phyloP scores from a whole-genome alignment of 352 stramenopile genomes.

The Globisporangium cederbergense region DNA sequence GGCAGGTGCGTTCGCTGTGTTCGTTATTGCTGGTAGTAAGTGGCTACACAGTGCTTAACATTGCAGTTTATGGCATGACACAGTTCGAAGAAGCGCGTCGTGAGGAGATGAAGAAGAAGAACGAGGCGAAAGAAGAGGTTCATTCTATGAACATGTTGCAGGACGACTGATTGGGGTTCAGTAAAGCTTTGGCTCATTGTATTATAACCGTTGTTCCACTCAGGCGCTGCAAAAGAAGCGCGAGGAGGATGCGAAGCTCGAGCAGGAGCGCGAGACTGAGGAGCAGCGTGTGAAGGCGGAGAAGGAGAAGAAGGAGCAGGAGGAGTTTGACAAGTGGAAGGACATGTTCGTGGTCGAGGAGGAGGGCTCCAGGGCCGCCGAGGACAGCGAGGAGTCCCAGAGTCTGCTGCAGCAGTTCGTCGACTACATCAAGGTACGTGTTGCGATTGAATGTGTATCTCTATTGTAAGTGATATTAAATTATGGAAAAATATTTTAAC shows the following conservation, averaged over 20 bases:
- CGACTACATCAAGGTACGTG: slow-evolving; percentile 56
- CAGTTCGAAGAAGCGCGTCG: slow-evolving; percentile 72
- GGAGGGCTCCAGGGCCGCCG: slow-evolving; percentile 42
- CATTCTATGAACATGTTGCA: background rate
- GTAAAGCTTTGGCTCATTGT: too few relatives aligned
- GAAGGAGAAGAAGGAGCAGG: slow-evolving; percentile 58
- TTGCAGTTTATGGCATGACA: too few relatives aligned
- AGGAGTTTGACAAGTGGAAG: slow-evolving; percentile 80
- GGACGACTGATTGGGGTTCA: background rate
- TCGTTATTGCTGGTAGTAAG: too few relatives aligned
- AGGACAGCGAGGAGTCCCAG: slow-evolving; percentile 64
- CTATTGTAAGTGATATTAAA: background rate
- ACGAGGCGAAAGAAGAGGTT: slow-evolving; percentile 56
- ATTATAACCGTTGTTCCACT: background rate
- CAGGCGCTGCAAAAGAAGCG: slow-evolving; percentile 51
- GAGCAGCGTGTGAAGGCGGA: slow-evolving; percentile 41
- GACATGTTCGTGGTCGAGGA: slow-evolving; percentile 72
- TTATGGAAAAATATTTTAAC: background rate
- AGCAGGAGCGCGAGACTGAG: slow-evolving; percentile 45
- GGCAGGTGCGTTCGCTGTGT: slow-evolving; percentile 30
- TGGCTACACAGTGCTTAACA: too few relatives aligned
- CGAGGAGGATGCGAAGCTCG: slow-evolving; percentile 45
- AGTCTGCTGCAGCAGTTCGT: slow-evolving; percentile 66
- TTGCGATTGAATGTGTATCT: background rate
- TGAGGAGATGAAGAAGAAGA: slow-evolving; percentile 49